Evolutionary conservation across 208 protist genomes (phyloP).

Genomic region (Crithidia bombi): DNA sequence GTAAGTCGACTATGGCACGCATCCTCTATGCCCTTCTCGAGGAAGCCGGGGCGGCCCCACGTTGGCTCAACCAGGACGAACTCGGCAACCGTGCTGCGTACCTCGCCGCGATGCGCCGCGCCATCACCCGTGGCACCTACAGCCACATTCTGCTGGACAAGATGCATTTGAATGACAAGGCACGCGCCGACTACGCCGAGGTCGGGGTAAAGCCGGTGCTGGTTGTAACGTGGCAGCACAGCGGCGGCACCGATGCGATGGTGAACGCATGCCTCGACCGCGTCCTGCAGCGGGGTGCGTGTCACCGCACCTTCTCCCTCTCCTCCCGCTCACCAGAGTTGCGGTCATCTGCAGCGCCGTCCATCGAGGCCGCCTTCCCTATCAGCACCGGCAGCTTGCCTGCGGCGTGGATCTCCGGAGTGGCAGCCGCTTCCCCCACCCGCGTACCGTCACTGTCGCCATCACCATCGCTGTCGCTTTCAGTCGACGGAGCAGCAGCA

Average conservation of each 20-base stretch:
- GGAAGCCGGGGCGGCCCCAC: slow-evolving; percentile 51
- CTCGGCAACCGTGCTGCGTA: slow-evolving; percentile 51
- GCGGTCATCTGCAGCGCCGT: not conserved
- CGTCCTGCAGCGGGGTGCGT: slow-evolving; percentile 48
- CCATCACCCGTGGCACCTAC: slow-evolving; percentile 38
- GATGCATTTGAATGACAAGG: slow-evolving; percentile 75
- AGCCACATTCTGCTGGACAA: slow-evolving; percentile 86
- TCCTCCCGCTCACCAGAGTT: slow-evolving; percentile 26
- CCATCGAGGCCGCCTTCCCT: not conserved
- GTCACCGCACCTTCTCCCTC: slow-evolving; percentile 65
- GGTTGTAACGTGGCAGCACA: slow-evolving; percentile 58
- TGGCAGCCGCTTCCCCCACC: not conserved
- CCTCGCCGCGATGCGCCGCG: slow-evolving; percentile 52
- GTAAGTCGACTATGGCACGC: slow-evolving; percentile 83
- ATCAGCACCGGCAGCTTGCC: slow-evolving; percentile 3
- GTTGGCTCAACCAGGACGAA: slow-evolving; percentile 90
- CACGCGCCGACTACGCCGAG: slow-evolving; percentile 45
- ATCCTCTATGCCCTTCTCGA: slow-evolving; percentile 60
- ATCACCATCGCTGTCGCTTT: not conserved
- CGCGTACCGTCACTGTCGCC: not conserved
- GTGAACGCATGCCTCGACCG: slow-evolving; percentile 64
- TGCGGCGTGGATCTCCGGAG: slow-evolving; percentile 3
- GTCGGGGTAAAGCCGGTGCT: slow-evolving; percentile 41
- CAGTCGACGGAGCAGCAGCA: not conserved
- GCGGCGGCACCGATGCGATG: slow-evolving; percentile 45